Base-by-base conservation (phyloP, 306 rosid species). In the Prunus padus region DNA sequence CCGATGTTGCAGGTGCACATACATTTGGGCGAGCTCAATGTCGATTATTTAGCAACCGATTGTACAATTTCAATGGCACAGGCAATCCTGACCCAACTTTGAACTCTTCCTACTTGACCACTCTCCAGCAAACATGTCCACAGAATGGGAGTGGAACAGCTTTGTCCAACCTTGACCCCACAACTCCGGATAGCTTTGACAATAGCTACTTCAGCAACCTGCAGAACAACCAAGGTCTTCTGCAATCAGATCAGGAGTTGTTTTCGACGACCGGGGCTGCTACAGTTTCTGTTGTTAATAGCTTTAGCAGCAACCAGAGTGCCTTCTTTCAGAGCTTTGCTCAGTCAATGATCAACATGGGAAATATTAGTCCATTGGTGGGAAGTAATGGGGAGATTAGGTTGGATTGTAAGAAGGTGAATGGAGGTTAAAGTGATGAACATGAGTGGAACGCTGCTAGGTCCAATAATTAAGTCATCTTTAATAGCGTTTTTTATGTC, bases 21-120 rank as follows among this genome's bases (percentile, higher is more conserved):
- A 90, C 90, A 0, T 86, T 92, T 67, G 97, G 97, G 0, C 85
- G 89, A 3, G 84, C 94, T 40, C 96, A 88, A 4, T 90, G 97
- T 33, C 56, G 31, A 25, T 30, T 59, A 28, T 92, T 92, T 81
- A 60, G 64, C 23, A 73, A 66, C 33, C 81, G 97, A 49, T 70
- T 92, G 0, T 87, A 61, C 85, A 80, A 90, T 69, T 92, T 90
- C 72, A 85, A 3, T 13, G 75, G 74, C 42, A 83, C 77, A 0
- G 85, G 86, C 15, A 83, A 49, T 25, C 90, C 93, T 0, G 97
- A 90, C 26, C 91, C 97, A 5, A 86, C 89, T 0, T 68, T 92
- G 50, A 84, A 79, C 85, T 2, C 94, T 1, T 72, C 89, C 13
- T 88, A 87, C 76, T 66, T 87, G 73, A 76, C 84, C 0, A 76